A percentile compares a stretch with the other conserved stretches of the same genome.
phyloP scores from a whole-genome alignment of 1,284 basidiomycete genomes.

The Trametes polyzona region DNA sequence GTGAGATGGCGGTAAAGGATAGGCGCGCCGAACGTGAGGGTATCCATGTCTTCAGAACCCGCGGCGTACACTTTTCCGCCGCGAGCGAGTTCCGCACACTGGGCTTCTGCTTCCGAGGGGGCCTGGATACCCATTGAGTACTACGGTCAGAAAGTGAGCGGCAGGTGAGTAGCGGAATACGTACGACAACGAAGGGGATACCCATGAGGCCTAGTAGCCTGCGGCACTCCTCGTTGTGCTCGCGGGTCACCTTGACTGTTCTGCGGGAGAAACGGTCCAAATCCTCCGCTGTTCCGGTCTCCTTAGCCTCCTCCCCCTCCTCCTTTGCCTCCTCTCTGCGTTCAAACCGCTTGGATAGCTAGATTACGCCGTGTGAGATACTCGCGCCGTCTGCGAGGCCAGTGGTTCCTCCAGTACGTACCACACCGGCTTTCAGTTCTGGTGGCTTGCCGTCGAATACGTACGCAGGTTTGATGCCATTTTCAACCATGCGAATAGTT shows the following conservation, averaged over 20 bases:
- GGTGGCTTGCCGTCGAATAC: slow-evolving; percentile 99
- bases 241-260: slow-evolving; percentile 92
- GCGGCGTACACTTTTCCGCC: slow-evolving; percentile 96
- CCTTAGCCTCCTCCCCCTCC: slow-evolving; percentile 95
- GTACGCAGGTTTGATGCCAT: slow-evolving; percentile 97
- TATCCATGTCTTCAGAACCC: slow-evolving; percentile 99
- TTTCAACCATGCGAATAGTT: slow-evolving; percentile 97
- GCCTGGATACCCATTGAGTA: slow-evolving; percentile 65
- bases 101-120: slow-evolving; percentile 97
- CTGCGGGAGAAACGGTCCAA: slow-evolving; percentile 90
- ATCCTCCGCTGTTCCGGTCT: slow-evolving; percentile 90
- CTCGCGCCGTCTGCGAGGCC: no score
- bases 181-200: slow-evolving; percentile 89
- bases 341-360: slow-evolving; percentile 94
- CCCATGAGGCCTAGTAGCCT: slow-evolving; percentile 93
- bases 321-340: slow-evolving; percentile 92
- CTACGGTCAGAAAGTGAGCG: no score
- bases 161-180: slow-evolving; percentile 31
- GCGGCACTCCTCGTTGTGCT: slow-evolving; percentile 97
- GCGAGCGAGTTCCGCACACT: slow-evolving; percentile 96
- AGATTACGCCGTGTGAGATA: neutral
- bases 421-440: slow-evolving; percentile 95
- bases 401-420: slow-evolving; percentile 56
- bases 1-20: slow-evolving; percentile 95
- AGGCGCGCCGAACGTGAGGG: slow-evolving; percentile 93